Evolutionary conservation across 768 basidiomycete species (phyloP), one percentile per base, ranked within the genome.

Genomic region (Tricholoma matsutake): DNA sequence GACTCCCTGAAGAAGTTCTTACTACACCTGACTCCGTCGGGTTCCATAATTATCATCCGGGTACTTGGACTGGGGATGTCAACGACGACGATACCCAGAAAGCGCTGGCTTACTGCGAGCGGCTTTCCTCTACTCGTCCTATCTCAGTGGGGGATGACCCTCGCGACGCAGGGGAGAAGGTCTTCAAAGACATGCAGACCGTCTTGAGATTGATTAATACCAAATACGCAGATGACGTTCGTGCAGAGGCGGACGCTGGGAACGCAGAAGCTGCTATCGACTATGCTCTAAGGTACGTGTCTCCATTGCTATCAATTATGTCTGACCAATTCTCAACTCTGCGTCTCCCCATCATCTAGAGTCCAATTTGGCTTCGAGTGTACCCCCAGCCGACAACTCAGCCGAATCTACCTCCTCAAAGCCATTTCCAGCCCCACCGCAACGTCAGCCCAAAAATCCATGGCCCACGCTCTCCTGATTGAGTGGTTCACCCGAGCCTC

Each of bases 381-480:
- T 31, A 55, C 54, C 11, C 63, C 63, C 31, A 61, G 59, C 34
- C 67, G 63, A 2, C 28, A 59, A 4, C 59, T 63, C 0, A 61
- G 31, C 16, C 61, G 63, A 20, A 47, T 35, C 18, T 64, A 65
- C 60, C 53, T 67, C 4, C 45, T 65, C 22, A 58, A 56, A 53
- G 64, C 60, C 4, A 61, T 65, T 25, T 57, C 47, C 13, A 66
- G 57, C 41, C 13, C 57, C 34, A 60, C 13, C 22, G 61, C 64
- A 25, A 54, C 25, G 31, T 20, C 41, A 35, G 25, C 11, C 29
- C 53, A 60, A 31, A 64, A 63, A 34, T 58, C 54, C 20, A 54
- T 57, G 54, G 67, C 67, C 25, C 63, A 67, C 13, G 63, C 61
- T 3, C 60, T 67, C 18, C 18, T 65, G 14, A 61, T 67, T 11